Evolutionary conservation across 2,329 filamentous ascomycete genomes (phyloP).

Genomic region (Talaromyces sp.): DNA sequence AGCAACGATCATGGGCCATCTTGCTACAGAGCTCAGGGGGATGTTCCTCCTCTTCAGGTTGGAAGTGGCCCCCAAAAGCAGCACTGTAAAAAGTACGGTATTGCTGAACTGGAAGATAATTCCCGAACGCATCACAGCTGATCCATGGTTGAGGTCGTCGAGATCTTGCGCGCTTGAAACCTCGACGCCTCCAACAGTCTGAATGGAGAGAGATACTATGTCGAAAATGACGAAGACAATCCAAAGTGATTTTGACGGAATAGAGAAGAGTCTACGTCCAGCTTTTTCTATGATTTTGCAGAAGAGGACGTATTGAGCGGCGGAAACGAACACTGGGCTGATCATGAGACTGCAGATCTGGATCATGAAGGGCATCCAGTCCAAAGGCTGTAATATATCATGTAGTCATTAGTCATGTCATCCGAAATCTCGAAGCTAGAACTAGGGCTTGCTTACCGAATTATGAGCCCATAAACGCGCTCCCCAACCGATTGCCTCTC

Average conservation of each 20-base stretch:
- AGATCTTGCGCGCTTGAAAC: neutral
- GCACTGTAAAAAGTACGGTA: neutral
- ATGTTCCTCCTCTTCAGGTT: neutral
- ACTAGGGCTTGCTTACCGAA: neutral
- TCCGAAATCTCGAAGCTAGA: neutral
- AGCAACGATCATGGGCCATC: neutral
- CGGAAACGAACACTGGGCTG: neutral
- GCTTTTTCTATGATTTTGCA: neutral
- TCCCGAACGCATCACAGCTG: neutral
- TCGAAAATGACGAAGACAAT: neutral
- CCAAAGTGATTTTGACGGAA: neutral
- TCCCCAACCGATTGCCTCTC: slow-evolving; percentile 1
- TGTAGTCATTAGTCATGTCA: neutral
- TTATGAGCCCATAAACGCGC: neutral
- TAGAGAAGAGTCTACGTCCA: neutral
- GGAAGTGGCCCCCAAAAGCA: neutral
- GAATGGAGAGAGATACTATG: neutral
- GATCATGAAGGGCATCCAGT: neutral
- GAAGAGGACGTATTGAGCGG: neutral
- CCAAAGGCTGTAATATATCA: neutral
- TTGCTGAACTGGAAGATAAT: neutral
- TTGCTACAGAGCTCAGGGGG: neutral
- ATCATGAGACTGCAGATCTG: neutral
- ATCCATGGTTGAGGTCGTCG: neutral
- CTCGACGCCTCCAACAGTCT: neutral